phyloP scores from a whole-genome alignment of 768 basidiomycete species.

The Boletus sp. region DNA sequence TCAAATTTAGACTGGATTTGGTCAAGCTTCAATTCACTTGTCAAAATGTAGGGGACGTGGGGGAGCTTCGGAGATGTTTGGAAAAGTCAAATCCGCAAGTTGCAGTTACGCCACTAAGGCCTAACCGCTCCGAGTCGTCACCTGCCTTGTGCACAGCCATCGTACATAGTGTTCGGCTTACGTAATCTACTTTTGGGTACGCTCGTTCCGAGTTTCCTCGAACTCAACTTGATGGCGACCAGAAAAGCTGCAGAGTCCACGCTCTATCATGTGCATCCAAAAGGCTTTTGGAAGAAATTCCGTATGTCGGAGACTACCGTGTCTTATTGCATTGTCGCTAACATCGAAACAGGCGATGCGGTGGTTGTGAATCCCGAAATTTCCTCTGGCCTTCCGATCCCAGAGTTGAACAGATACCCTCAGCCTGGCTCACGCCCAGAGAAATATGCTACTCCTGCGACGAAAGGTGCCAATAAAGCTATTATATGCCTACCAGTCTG shows the following conservation, averaged over 20 bases:
- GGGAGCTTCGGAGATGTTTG: too few relatives aligned
- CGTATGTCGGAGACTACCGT: constrained; percentile 47
- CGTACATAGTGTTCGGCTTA: not conserved
- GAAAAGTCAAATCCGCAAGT: too few relatives aligned
- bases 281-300: constrained; percentile 97
- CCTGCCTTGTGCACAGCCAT: too few relatives aligned
- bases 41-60: too few relatives aligned
- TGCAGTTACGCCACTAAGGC: too few relatives aligned
- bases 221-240: constrained; percentile 56
- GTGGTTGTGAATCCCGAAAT: constrained; percentile 87
- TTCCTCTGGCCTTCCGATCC: constrained; percentile 83
- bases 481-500: constrained; percentile 5
- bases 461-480: constrained; percentile 57
- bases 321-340: not conserved
- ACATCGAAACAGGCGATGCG: constrained; percentile 61
- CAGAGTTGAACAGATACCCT: constrained; percentile 71
- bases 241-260: constrained; percentile 86
- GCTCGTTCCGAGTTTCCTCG: constrained; percentile 4
- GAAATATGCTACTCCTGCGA: constrained; percentile 83
- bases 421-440: constrained; percentile 89
- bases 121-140: too few relatives aligned
- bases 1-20: not conserved
- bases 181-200: constrained; percentile 6
- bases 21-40: too few relatives aligned
- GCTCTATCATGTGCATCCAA: constrained; percentile 83